These are phyloP conservation scores for Rhodosporidiobolus sp. DNA, from an alignment of 768 basidiomycete species.

Conservation along the genomic window DNA sequence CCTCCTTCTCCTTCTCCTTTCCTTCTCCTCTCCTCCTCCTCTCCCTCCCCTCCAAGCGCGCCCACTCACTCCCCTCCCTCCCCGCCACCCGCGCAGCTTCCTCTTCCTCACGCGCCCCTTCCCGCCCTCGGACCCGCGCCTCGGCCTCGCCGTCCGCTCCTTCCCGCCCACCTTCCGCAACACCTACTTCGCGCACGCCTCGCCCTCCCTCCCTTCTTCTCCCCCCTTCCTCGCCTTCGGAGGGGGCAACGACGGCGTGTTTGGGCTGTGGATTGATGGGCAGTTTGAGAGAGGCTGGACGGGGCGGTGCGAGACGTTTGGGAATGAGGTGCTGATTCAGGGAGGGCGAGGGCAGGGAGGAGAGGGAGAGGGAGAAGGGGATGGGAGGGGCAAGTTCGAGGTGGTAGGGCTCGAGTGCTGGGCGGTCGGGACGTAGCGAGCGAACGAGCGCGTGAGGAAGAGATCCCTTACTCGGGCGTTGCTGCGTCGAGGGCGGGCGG, in stretches of 20 bases:
- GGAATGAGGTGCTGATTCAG: conserved; percentile 58
- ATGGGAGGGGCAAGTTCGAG: conserved; percentile 66
- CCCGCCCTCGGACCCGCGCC: conserved; percentile 32
- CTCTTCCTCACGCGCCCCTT: conserved; percentile 58
- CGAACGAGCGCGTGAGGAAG: too few relatives aligned
- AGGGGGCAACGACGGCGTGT: conserved; percentile 67
- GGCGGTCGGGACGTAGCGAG: conserved; percentile 58
- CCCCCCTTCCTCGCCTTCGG: conserved; percentile 19
- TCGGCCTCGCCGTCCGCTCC: conserved; percentile 54
- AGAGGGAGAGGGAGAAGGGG: conserved; percentile 48
- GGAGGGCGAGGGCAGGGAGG: neutral
- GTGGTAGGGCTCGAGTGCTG: conserved; percentile 90
- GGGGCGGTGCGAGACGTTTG: conserved; percentile 78
- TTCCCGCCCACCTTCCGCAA: conserved; percentile 86
- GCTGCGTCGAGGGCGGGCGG: too few relatives aligned
- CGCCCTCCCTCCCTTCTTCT: conserved; percentile 55
- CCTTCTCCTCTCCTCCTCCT: too few relatives aligned
- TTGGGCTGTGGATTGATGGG: conserved; percentile 82
- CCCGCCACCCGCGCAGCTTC: conserved; percentile 62
- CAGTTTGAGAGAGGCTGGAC: conserved; percentile 78
- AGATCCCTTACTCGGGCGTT: too few relatives aligned
- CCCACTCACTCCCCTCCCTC: neutral
- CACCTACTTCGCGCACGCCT: conserved; percentile 83
- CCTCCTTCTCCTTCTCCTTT: too few relatives aligned
- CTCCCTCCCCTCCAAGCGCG: neutral